Base-by-base conservation (phyloP, 148 eudicot species). In the Diospyros kaki region DNA sequence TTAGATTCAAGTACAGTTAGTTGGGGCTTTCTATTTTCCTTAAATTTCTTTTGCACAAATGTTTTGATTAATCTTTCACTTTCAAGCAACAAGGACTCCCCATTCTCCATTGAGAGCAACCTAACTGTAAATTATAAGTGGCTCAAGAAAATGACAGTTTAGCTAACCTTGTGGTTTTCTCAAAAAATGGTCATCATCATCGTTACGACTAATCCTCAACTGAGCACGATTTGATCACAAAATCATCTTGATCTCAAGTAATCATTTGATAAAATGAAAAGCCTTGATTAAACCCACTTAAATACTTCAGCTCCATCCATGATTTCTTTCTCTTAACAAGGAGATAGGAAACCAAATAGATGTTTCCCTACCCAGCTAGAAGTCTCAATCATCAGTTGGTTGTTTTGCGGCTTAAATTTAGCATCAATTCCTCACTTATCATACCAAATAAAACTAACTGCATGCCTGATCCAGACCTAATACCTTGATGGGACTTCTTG, bases 81-180 rank as follows among this genome's bases (percentile, higher is more conserved):
- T 76, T 79, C 79, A 72, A 6, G 55, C 48, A 18, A 50, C 56
- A 50, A 10, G 60, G 56, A 68, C 60, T 56, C 13, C 11, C 13
- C 52, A 68, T 52, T 48, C 53, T 50, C 59, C 76, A 68, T 64
- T 80, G 63, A 80, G 63, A 81, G 41, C 71, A 18, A 68, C 50
- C 56, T 18, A 50, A 4, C 28, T 39, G 4, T 8, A 15, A 28
- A 75, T 70, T 76, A 78, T 77, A 81, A 73, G 75, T 76, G 52
- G 75, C 73, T 17, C 55, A 63, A 61, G 89, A 87, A 10, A 80
- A 67, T 46, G 87, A 87, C 84, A 80, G 62, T 13, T 78, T 79
- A 88, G 86, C 91, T 86, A 81, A 77, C 79, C 61, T 53, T 12
- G 9, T 56, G 70, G 73, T 68, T 73, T 77, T 72, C 9, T 56